Evolutionary conservation across 345 rosid genomes (phyloP).

Genomic region (Populus deltoides): DNA sequence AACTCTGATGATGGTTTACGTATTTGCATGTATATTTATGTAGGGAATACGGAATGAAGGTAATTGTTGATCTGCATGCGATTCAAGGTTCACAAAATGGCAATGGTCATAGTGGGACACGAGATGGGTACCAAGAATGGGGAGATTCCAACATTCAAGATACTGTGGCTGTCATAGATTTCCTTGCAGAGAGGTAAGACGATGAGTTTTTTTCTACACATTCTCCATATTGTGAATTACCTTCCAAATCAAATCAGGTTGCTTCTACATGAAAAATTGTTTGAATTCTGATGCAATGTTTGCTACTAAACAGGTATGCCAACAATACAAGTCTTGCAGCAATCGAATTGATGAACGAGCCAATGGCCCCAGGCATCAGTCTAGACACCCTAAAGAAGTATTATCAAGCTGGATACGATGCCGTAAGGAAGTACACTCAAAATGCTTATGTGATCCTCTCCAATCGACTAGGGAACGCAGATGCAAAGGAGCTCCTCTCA

Average conservation of each 20-base stretch:
- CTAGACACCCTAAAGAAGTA: constrained; percentile 27
- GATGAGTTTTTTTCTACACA: neutral
- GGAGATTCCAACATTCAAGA: constrained; percentile 29
- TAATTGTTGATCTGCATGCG: constrained; percentile 37
- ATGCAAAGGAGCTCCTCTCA: constrained; percentile 26
- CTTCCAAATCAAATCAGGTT: neutral
- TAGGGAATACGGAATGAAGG: constrained; percentile 32
- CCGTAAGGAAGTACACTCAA: constrained; percentile 33
- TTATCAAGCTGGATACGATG: constrained; percentile 34
- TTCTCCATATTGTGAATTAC: too few species aligned
- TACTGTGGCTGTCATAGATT: constrained; percentile 36
- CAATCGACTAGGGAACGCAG: constrained; percentile 28
- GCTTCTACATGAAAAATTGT: neutral
- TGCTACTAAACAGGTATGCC: neutral
- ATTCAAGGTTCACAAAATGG: constrained; percentile 36
- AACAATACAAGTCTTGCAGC: constrained; percentile 19
- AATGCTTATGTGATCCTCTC: constrained; percentile 35
- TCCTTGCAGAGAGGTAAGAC: constrained; percentile 30
- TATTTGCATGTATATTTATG: neutral
- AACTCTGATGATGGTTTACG: neutral
- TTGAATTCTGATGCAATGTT: neutral
- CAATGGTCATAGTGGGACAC: constrained; percentile 25
- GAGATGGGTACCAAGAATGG: constrained; percentile 49
- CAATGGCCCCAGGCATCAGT: constrained; percentile 19
- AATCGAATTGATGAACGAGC: constrained; percentile 45